phyloP scores from a whole-genome alignment of 1,139 yeast genomes.

The Blastobotrys buckinghamii region DNA sequence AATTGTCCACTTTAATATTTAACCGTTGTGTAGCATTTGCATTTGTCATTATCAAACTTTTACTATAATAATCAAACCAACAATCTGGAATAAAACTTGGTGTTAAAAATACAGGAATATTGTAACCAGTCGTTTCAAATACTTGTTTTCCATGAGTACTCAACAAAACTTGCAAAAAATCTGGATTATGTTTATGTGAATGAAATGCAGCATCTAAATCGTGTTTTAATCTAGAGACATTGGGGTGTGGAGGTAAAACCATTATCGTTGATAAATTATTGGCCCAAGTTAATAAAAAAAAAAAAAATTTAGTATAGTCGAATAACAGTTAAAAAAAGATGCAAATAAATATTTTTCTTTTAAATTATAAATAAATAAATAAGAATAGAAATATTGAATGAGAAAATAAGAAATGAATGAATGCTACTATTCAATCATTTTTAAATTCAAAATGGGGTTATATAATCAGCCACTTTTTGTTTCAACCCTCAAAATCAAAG shows the following conservation, averaged over 20 bases:
- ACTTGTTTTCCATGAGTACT: constrained; percentile 1
- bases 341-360: not conserved
- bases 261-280: not conserved
- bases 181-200: not conserved
- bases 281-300: too few species aligned
- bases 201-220: constrained; percentile 8
- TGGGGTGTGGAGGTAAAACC: constrained; percentile 1
- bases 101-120: constrained; percentile 2
- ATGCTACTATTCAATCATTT: too few species aligned
- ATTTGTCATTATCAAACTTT: constrained; percentile 5
- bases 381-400: not conserved
- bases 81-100: constrained; percentile 6
- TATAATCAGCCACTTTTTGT: not conserved
- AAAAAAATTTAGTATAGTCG: not conserved
- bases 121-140: constrained; percentile 1
- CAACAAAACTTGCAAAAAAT: constrained; percentile 2
- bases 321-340: not conserved
- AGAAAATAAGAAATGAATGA: too few species aligned
- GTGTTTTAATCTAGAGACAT: constrained; percentile 3
- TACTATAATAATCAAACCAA: constrained; percentile 8
- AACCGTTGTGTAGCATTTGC: not conserved
- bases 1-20: not conserved
- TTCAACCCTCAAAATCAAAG: too few species aligned
- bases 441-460: too few species aligned
- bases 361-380: too few species aligned